A percentile compares a stretch with the other conserved stretches of the same genome.
These are phyloP conservation scores for Triticum turgidum DNA, from an alignment of 176 grass and related monocot genomes.

Conservation along the genomic window DNA sequence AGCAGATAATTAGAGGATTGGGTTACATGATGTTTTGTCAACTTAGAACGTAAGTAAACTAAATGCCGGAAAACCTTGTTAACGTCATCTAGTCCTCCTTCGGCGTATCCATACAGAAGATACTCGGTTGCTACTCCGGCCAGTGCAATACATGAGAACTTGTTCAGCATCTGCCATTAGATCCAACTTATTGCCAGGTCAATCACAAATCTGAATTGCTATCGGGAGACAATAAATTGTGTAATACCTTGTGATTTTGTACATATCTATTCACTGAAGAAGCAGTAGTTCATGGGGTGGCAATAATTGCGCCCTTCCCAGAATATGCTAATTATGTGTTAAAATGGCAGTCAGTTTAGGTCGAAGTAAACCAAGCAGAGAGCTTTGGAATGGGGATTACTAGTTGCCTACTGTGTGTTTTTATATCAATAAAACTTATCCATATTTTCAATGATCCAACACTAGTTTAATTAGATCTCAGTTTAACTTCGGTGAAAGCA, in stretches of 20 bases:
- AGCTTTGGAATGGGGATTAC: neutral
- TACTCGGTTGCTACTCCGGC: slow-evolving; percentile 78
- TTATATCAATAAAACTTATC: neutral
- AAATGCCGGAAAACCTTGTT: slow-evolving; percentile 40
- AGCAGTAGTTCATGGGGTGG: neutral
- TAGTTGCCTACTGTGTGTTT: neutral
- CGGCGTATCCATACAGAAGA: slow-evolving; percentile 68
- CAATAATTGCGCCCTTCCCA: neutral
- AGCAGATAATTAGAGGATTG: neutral
- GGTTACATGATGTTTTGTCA: neutral
- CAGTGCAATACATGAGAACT: slow-evolving; percentile 79
- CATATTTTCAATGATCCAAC: neutral
- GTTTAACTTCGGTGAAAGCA: neutral
- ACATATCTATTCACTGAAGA: neutral
- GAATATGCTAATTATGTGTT: neutral
- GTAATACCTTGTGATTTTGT: neutral
- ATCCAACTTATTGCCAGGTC: neutral
- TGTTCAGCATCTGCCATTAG: slow-evolving; percentile 67
- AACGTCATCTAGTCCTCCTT: slow-evolving; percentile 75
- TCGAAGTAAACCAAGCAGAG: neutral
- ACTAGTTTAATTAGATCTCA: neutral
- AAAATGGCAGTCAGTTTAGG: neutral
- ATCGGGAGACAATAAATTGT: neutral
- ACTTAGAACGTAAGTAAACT: slow-evolving; percentile 1
- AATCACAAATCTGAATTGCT: neutral